Percentiles rank a stretch among this genome's conserved stretches.
phyloP scores from a whole-genome alignment of 2,329 filamentous ascomycete genomes.

The Diaporthe batatas region DNA sequence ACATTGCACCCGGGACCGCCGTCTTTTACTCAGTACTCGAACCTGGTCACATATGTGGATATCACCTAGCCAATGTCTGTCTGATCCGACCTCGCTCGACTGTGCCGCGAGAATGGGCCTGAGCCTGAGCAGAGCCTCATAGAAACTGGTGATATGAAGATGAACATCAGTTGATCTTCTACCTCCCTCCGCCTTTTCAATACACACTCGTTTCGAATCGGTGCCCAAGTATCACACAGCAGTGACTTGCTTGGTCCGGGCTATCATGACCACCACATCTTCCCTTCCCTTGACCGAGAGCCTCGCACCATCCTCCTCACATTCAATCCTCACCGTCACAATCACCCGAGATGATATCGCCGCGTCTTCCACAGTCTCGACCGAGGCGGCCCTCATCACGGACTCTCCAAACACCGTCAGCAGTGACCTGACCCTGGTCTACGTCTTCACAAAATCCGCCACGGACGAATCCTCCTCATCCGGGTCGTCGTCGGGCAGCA shows the following conservation, averaged over 20 bases:
- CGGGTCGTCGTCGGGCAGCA: constrained; percentile 17
- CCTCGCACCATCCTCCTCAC: not conserved
- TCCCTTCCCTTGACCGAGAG: constrained; percentile 7
- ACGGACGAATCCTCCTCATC: constrained; percentile 6
- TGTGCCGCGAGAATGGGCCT: constrained; percentile 15
- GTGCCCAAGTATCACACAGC: constrained; percentile 4
- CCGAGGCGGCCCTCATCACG: constrained; percentile 13
- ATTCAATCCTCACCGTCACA: constrained; percentile 34
- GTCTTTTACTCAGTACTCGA: not conserved
- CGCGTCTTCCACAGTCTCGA: constrained; percentile 12
- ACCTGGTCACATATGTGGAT: not conserved
- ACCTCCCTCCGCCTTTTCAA: not conserved
- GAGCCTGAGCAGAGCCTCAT: not conserved
- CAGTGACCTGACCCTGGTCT: constrained; percentile 39
- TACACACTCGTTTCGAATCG: constrained; percentile 10
- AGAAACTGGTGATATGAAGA: constrained; percentile 1
- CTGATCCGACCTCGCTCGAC: constrained; percentile 13
- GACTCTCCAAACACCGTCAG: constrained; percentile 20
- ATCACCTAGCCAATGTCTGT: not conserved
- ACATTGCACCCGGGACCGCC: constrained; percentile 2
- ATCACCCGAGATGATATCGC: constrained; percentile 19
- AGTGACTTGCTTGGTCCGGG: constrained; percentile 22
- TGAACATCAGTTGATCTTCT: not conserved
- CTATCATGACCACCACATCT: constrained; percentile 24
- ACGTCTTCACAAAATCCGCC: constrained; percentile 37